Evolutionary conservation across 129 eudicot genomes (phyloP).

Genomic region (Calendula officinalis): DNA sequence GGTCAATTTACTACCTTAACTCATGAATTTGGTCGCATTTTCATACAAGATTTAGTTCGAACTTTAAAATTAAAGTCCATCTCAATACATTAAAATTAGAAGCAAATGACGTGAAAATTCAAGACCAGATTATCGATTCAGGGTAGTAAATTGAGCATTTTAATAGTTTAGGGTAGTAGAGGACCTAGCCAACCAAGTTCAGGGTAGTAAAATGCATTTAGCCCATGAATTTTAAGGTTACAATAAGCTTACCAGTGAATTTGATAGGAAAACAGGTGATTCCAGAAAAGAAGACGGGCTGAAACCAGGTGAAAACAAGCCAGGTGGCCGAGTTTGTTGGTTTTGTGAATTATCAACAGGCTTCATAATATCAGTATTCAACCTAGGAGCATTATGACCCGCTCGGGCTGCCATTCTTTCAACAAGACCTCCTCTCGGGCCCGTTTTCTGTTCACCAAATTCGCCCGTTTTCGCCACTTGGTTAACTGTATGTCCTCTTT

Average conservation of each 20-base stretch:
- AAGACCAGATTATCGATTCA: no score
- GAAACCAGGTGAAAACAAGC: slow-evolving; percentile 59
- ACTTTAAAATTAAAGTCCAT: no score
- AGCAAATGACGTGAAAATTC: no score
- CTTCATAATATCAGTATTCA: slow-evolving; percentile 62
- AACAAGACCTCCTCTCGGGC: slow-evolving; percentile 53
- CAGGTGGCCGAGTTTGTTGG: slow-evolving; percentile 45
- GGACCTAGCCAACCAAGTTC: no score
- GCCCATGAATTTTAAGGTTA: neutral
- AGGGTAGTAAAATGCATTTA: no score
- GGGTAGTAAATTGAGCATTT: no score
- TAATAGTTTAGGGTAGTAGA: no score
- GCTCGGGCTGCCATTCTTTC: slow-evolving; percentile 83
- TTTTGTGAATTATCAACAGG: slow-evolving; percentile 35
- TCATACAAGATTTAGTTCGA: no score
- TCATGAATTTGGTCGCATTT: no score
- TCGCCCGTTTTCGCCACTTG: slow-evolving; percentile 29
- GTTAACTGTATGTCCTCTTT: slow-evolving; percentile 20
- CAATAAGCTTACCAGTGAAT: slow-evolving; percentile 53
- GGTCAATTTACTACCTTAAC: no score
- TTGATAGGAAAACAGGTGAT: slow-evolving; percentile 63
- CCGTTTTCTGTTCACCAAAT: slow-evolving; percentile 35
- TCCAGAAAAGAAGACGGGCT: slow-evolving; percentile 61
- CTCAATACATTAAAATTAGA: no score
- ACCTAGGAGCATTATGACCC: slow-evolving; percentile 64